These are phyloP conservation scores for Chimonanthus salicifolius DNA, from an alignment of 164 flowering plant genomes.

Conservation along the genomic window DNA sequence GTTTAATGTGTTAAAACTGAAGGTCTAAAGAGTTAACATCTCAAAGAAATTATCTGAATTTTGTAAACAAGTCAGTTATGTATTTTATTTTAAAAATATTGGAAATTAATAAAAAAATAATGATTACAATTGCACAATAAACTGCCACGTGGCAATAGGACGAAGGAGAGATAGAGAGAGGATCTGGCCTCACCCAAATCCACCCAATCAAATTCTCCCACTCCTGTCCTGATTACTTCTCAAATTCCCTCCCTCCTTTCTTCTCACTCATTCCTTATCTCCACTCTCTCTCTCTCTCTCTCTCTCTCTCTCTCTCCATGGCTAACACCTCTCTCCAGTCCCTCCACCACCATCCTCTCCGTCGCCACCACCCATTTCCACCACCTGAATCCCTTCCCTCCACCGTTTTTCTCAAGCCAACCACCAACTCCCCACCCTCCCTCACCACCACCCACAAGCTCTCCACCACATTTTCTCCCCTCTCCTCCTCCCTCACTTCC, in stretches of 20 bases:
- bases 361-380: conserved; percentile 23
- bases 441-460: conserved; percentile 11
- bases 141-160: too few relatives aligned
- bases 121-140: too few relatives aligned
- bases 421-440: conserved; percentile 20
- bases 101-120: too few relatives aligned
- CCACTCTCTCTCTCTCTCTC: conserved; percentile 2
- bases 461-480: conserved; percentile 24
- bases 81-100: too few relatives aligned
- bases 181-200: conserved; percentile 11
- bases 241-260: not conserved
- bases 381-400: conserved; percentile 24
- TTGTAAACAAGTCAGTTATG: too few relatives aligned
- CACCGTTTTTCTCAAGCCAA: conserved; percentile 24
- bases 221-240: conserved; percentile 1
- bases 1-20: too few relatives aligned
- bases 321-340: conserved; percentile 42
- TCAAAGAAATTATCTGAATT: too few relatives aligned
- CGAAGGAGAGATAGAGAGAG: not conserved
- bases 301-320: conserved; percentile 35
- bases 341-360: conserved; percentile 34
- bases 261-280: not conserved
- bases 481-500: conserved; percentile 21
- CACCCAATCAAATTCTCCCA: conserved; percentile 5
- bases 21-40: too few relatives aligned